Conservation (phyloP, 495 filamentous ascomycete species). For the Neurospora sp. region DNA sequence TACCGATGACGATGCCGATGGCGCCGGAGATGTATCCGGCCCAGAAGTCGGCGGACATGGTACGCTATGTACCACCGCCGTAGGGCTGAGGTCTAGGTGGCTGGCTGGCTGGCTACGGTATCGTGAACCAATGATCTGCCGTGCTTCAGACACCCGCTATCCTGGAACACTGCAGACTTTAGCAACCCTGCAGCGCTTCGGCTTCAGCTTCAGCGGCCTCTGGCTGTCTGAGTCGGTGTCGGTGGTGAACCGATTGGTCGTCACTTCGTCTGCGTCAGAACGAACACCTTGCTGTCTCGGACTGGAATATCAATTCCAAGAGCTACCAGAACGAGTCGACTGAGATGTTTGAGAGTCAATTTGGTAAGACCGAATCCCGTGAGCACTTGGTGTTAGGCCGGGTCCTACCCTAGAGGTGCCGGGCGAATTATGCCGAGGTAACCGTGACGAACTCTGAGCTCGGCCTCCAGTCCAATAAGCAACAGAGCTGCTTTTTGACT, state of each 20-base stretch:
- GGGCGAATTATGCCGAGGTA: not conserved
- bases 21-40: conserved; percentile 77
- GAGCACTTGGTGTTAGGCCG: not conserved
- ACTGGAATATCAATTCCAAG: not conserved
- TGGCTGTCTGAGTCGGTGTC: not conserved
- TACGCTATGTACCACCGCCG: not conserved
- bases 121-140: not conserved
- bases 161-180: not conserved
- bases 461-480: not conserved
- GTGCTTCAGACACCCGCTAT: not conserved
- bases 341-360: not conserved
- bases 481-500: not conserved
- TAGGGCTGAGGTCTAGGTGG: not conserved
- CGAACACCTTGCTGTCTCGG: not conserved
- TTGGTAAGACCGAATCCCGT: not conserved
- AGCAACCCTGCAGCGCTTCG: not conserved
- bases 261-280: not conserved
- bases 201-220: not conserved
- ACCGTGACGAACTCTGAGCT: not conserved
- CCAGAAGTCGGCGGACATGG: conserved; percentile 80
- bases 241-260: not conserved
- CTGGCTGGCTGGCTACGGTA: not conserved
- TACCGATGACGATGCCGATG: conserved; percentile 74
- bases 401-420: not conserved
- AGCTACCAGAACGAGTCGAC: not conserved